phyloP scores from a whole-genome alignment of 768 basidiomycete genomes.

The Postia placenta region DNA sequence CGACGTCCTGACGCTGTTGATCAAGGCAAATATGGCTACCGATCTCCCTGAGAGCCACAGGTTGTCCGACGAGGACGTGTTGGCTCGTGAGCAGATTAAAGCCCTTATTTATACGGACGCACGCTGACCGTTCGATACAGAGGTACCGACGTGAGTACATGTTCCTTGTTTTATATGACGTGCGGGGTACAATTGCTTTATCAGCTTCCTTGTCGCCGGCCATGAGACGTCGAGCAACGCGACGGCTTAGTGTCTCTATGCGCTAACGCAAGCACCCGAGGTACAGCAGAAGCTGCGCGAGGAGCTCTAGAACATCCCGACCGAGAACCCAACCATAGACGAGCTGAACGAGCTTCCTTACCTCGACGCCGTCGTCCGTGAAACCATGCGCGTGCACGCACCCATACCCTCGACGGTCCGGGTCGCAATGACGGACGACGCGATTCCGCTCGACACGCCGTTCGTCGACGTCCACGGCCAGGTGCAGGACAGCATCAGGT shows the following conservation, averaged over 20 bases:
- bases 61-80: constrained; percentile 57
- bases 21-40: constrained; percentile 59
- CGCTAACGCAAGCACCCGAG: constrained; percentile 32
- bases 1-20: constrained; percentile 55
- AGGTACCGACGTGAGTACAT: constrained; percentile 21
- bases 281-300: constrained; percentile 32
- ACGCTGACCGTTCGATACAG: constrained; percentile 6
- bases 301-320: no score
- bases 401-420: constrained; percentile 48
- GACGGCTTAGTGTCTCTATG: constrained; percentile 30
- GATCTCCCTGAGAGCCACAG: constrained; percentile 49
- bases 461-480: constrained; percentile 17
- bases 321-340: constrained; percentile 54
- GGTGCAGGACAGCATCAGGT: constrained; percentile 18
- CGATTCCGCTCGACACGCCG: constrained; percentile 42
- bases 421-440: constrained; percentile 37
- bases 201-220: constrained; percentile 28
- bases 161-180: no score
- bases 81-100: constrained; percentile 39
- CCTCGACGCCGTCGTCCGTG: no score
- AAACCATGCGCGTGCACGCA: constrained; percentile 50
- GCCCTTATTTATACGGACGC: neutral
- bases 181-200: no score
- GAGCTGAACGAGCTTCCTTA: no score
- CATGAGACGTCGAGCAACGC: constrained; percentile 38